Base-by-base conservation (phyloP, 2,329 filamentous ascomycete species). In the Myriosclerotinia scirpicola region DNA sequence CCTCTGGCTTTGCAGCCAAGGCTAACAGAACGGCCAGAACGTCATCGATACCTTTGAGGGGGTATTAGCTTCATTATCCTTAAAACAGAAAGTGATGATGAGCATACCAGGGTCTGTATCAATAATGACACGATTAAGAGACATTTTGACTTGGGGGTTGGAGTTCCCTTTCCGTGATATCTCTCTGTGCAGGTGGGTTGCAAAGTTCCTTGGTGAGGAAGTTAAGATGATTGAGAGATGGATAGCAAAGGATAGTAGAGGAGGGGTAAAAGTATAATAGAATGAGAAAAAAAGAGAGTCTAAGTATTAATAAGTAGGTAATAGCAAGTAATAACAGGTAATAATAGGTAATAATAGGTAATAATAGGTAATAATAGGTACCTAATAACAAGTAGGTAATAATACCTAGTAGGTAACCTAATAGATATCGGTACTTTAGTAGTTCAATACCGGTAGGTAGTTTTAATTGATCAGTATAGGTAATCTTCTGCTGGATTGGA, bases 21-120 rank as follows among this genome's bases (percentile, higher is more conserved):
- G 95, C 93, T 61, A 98, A 83, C 44, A 99, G 83, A 77, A 98
- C 85, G 55, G 93, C 94, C 69, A 98, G 83, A 64, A 95, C 84
- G 83, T 99, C 95, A 80, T 99, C 95, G 72, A 95, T 90, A 70
- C 94, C 93, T 86, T 64, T 17, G 44, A 15, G 3, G 26, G 26
- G 17, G 30, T 36, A 71, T 66, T 50, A 65, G 55, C 11, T 44
- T 53, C 48, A 42, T 38, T 14, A 30, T n/a, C 44, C 40, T 34
- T 34, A 2, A 20, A 20, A 9, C 5, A 26, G 26, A 34, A 15
- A 53, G 9, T 2, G n/a, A 20, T 17, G 0, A n/a, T n/a, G 30
- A 52, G 53, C 77, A 72, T 82, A 91, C 93, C 80, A 72, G 94
- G 94, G 77, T 98, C 95, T 2, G 94, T 98, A 76, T 99, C 95